These are phyloP conservation scores for Plasmopara muralis DNA, from an alignment of 352 stramenopile genomes.

Conservation along the genomic window DNA sequence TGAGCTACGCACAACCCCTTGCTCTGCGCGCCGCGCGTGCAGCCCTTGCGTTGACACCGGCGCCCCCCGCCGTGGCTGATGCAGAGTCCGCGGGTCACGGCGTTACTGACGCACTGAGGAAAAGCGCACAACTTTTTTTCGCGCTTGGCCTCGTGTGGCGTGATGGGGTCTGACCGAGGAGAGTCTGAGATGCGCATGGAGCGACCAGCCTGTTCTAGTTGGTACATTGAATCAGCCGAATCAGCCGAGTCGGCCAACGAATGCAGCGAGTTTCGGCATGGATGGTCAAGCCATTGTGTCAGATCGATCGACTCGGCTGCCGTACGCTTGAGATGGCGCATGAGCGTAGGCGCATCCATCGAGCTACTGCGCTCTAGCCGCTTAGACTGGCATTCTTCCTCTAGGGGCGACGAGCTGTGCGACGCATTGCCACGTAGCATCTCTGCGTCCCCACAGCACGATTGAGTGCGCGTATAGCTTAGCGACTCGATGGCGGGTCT, in stretches of 20 bases:
- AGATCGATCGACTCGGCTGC: conserved; percentile 31
- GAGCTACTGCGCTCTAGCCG: conserved; percentile 59
- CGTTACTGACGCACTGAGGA: conserved; percentile 64
- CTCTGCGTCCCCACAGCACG: conserved; percentile 15
- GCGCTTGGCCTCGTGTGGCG: conserved; percentile 27
- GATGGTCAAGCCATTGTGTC: conserved; percentile 34
- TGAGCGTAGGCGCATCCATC: conserved; percentile 39
- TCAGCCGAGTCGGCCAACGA: conserved; percentile 59
- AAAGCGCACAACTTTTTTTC: conserved; percentile 80
- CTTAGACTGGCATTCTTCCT: conserved; percentile 19
- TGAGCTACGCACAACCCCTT: conserved; percentile 81
- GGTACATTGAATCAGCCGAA: conserved; percentile 48
- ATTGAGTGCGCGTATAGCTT: conserved; percentile 22
- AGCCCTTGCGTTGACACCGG: conserved; percentile 76
- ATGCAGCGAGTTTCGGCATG: conserved; percentile 25
- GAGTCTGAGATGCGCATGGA: conserved; percentile 32
- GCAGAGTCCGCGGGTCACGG: conserved; percentile 73
- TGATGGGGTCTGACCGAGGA: conserved; percentile 8
- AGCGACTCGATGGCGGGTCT: conserved; percentile 15
- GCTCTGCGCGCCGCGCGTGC: conserved; percentile 72
- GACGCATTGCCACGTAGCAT: conserved; percentile 10
- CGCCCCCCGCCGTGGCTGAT: conserved; percentile 76
- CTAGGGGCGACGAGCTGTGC: conserved; percentile 1
- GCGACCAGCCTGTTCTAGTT: conserved; percentile 34
- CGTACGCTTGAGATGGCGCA: conserved; percentile 21